phyloP scores from a whole-genome alignment of 768 basidiomycete genomes.

The Lentinus tigrinus region DNA sequence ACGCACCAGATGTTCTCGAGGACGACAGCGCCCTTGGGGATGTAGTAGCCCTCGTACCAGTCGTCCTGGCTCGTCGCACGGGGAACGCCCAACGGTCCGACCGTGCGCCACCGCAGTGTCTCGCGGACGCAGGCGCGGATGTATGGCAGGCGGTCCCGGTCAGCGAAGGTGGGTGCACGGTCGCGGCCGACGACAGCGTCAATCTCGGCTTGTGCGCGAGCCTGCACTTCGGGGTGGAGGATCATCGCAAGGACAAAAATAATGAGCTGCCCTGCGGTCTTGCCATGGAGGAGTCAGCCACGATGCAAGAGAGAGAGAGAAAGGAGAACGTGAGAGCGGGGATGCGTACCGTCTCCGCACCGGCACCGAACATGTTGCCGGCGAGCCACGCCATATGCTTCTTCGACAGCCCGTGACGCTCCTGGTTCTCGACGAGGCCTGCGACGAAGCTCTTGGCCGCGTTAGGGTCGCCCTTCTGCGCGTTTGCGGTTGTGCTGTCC shows the following conservation, averaged over 20 bases:
- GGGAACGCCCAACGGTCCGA: slow-evolving; percentile 10
- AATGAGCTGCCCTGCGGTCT: not conserved
- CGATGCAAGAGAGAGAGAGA: not conserved
- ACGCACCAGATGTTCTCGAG: slow-evolving; percentile 24
- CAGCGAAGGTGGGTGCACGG: slow-evolving; percentile 4
- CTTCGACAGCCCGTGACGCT: not conserved
- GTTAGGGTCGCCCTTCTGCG: no score
- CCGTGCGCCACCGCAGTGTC: slow-evolving; percentile 13
- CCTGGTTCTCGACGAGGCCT: not conserved
- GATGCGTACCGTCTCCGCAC: not conserved
- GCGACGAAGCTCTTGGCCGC: not conserved
- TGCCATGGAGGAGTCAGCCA: no score
- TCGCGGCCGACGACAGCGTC: not conserved
- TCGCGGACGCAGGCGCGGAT: slow-evolving; percentile 30
- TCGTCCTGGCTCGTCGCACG: slow-evolving; percentile 17
- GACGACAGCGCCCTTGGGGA: slow-evolving; percentile 22
- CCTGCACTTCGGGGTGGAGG: not conserved
- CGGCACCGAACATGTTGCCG: not conserved
- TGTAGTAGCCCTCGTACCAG: slow-evolving; percentile 21
- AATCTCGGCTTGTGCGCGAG: not conserved
- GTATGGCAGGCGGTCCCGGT: slow-evolving; percentile 27
- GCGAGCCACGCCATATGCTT: not conserved
- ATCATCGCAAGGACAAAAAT: not conserved
- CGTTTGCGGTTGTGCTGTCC: not conserved
- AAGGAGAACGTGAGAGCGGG: not conserved